Percentiles rank a stretch among this genome's conserved stretches.
Evolutionary conservation across 164 flowering plant species (phyloP).

Genomic region (Vitis vinifera): ASM3070453v1 NC_081805.1:1951501-1952000

Average conservation of each 20-base stretch:
- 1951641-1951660: constrained; percentile 43
- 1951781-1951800: too few species aligned
- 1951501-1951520: too few species aligned
- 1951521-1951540: too few species aligned
- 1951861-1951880: too few species aligned
- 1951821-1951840: too few species aligned
- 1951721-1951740: too few species aligned
- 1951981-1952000: constrained; percentile 43
- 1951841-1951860: too few species aligned
- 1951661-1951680: constrained; percentile 43
- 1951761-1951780: too few species aligned
- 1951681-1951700: constrained; percentile 30
- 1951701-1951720: constrained; percentile 2
- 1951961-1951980: constrained; percentile 43
- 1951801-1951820: too few species aligned
- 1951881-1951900: too few species aligned
- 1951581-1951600: constrained; percentile 28
- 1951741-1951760: too few species aligned
- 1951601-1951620: constrained; percentile 33
- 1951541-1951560: too few species aligned
- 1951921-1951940: constrained; percentile 52
- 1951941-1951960: constrained; percentile 61
- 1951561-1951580: constrained; percentile 39
- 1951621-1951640: constrained; percentile 48
- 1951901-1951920: constrained; percentile 32